phyloP scores from a whole-genome alignment of 352 stramenopile genomes.

The Pythium phragmiticola region DNA sequence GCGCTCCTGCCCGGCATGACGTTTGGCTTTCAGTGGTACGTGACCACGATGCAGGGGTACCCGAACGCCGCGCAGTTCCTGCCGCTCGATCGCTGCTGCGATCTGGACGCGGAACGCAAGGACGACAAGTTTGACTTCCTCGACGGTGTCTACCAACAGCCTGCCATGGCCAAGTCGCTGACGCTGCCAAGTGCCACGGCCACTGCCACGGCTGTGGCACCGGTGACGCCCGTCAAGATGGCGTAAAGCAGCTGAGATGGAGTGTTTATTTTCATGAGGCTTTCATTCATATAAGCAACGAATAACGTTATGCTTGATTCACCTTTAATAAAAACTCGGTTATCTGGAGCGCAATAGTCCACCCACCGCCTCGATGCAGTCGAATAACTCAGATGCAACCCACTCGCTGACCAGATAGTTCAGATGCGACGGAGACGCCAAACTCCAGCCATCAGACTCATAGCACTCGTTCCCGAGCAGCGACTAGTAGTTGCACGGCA shows the following conservation, averaged over 20 bases:
- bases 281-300: too few relatives aligned
- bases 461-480: too few relatives aligned
- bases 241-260: not conserved
- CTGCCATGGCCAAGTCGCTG: slow-evolving; percentile 48
- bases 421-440: too few relatives aligned
- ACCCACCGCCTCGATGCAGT: too few relatives aligned
- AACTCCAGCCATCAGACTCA: too few relatives aligned
- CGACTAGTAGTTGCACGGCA: too few relatives aligned
- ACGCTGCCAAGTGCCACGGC: slow-evolving; percentile 13
- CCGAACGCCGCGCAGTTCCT: slow-evolving; percentile 49
- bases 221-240: not conserved
- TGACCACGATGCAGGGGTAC: slow-evolving; percentile 47
- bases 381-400: too few relatives aligned
- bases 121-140: slow-evolving; percentile 58
- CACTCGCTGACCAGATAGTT: too few relatives aligned
- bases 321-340: too few relatives aligned
- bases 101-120: slow-evolving; percentile 58
- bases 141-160: slow-evolving; percentile 67
- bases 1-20: slow-evolving; percentile 48
- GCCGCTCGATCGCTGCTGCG: slow-evolving; percentile 61
- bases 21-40: slow-evolving; percentile 67
- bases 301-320: too few relatives aligned
- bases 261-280: too few relatives aligned
- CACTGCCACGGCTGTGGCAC: slow-evolving; percentile 7
- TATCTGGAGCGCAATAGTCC: too few relatives aligned